phyloP scores from a whole-genome alignment of 495 filamentous ascomycete species.

The Neurospora cerealis region DNA sequence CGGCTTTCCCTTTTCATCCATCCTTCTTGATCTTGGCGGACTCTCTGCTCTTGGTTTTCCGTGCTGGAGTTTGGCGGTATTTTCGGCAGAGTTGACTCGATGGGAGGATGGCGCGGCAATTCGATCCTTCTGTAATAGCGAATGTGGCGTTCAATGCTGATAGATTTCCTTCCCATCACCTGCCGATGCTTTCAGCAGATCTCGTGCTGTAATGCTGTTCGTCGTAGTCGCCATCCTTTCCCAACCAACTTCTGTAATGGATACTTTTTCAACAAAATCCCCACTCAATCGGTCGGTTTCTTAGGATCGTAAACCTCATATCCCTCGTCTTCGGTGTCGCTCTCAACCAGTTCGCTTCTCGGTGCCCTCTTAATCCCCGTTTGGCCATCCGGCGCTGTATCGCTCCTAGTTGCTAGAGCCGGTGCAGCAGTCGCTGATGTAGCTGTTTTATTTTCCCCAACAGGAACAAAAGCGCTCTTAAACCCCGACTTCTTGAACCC shows the following conservation, averaged over 20 bases:
- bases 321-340: constrained; percentile 49
- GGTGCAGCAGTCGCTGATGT: constrained; percentile 4
- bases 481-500: constrained; percentile 42
- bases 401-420: constrained; percentile 1
- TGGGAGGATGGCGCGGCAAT: neutral
- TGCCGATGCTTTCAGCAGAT: neutral
- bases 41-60: neutral
- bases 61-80: neutral
- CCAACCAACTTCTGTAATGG: neutral
- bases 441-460: constrained; percentile 7
- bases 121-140: neutral
- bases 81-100: neutral
- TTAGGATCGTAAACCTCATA: constrained; percentile 47
- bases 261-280: neutral
- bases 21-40: neutral
- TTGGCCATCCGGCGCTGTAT: constrained; percentile 8
- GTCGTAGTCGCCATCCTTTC: neutral
- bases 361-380: constrained; percentile 7
- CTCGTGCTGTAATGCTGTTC: neutral
- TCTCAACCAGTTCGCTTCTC: constrained; percentile 31
- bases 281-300: constrained; percentile 40
- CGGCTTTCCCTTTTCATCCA: neutral
- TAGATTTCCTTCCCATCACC: neutral
- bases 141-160: neutral
- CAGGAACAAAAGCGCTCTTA: constrained; percentile 42